Evolutionary conservation across 169 alveolate species (phyloP), one percentile per base, ranked within the genome.

Genomic region (Amoebophrya sp.): DNA sequence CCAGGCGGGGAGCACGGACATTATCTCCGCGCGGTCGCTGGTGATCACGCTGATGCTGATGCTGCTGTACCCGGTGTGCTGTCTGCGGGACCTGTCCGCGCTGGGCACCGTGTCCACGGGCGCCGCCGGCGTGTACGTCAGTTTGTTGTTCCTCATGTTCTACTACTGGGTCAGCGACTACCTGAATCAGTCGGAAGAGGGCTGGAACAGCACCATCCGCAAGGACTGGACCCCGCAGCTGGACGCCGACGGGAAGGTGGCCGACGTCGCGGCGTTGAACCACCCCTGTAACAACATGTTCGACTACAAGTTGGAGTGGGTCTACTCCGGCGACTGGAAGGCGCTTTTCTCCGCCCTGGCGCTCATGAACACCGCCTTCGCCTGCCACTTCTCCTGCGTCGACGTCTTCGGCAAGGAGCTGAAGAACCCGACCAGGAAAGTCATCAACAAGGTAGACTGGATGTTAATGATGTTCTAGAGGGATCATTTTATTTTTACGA

Each of bases 311-410:
- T 3, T n/a, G 29, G 29, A 18, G 39, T 66, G 83, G 83, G 29
- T 7, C 12, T 66, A 25, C 83, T 0, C 38, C 29, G 83, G 83
- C 29, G 35, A n/a, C 35, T 66, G 29, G 39, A 18, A 66, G 83
- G 83, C 83, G 29, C 83, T 66, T 2, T 66, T 66, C 83, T 25
- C 18, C 38, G 83, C 35, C 38, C 38, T 66, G 32, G 83, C 38
- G 10, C 83, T 66, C 38, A 66, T 66, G 83, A 66, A 66, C 83
- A 66, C 83, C 35, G 83, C 83, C 10, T 66, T 66, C 83, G 83
- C 83, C 10, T 66, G 83, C 35, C 83, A 66, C 83, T 66, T 66
- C 83, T 66, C 83, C 38, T 66, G 83, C 83, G 83, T 66, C 83
- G 83, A 66, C 35, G 83, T 66, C 35, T 66, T 66, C 83, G 83